Evolutionary conservation across 1,284 basidiomycete species (phyloP), one percentile per base, ranked within the genome.

Genomic region (Ustilago bromivora): DNA sequence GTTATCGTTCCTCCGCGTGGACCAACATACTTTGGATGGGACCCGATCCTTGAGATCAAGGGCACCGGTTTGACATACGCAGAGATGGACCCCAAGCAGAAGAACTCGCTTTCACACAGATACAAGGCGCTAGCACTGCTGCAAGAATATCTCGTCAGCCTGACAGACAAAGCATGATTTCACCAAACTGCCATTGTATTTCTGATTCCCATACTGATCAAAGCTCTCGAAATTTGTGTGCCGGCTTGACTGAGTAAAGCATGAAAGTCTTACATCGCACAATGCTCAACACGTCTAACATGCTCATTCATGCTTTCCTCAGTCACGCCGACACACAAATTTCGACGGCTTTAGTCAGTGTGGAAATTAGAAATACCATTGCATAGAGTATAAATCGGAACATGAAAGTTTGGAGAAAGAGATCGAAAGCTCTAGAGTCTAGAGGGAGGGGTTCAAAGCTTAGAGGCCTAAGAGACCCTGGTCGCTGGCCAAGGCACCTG

Each of bases 1-100:
- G 89, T 88, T 28, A 96, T 99, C 61, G 97, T 99, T 0, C 91
- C 91, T 31, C 90, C 96, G 0, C 88, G 96, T 55, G 96, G 96
- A 0, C 90, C 91, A 0, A 88, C 88, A 17, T 87, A 90, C 28
- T 90, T 97, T 92, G 87, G 95, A 17, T 98, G 96, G 97, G 95
- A 98, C 87, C 90, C 95, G 0, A 88, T 94, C 6, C 97, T 99
- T 84, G 91, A 96, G 86, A 84, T 87, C 35, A 89, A 91, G 55
- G 91, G 90, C 15, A 91, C 90, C 13, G 91, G 91, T 0, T 31
- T 72, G 32, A 79, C 72, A 2, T 79, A 76, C 56, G 73, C 75
- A 4, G 77, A 79, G 52, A 76, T 79, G 73, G 67, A 73, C n/a
- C 63, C 68, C 0, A 62, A 52, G 36, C 61, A 77, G 71, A 90